Percentiles rank a stretch among this genome's conserved stretches.
Evolutionary conservation across 495 filamentous ascomycete species (phyloP).

Genomic region (Talaromyces adpressus): DNA sequence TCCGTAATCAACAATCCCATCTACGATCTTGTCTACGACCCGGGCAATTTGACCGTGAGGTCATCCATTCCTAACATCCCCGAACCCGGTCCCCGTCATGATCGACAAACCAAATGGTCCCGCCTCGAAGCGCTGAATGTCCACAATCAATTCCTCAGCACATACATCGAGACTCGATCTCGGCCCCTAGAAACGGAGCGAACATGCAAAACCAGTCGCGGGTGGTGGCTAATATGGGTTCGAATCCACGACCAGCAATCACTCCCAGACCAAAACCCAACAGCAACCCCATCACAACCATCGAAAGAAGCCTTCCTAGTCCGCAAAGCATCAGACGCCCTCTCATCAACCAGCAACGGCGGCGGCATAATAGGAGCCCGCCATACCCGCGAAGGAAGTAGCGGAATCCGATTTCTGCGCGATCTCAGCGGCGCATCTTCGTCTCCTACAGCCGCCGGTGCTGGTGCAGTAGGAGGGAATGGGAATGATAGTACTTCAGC

Average conservation of each 20-base stretch:
- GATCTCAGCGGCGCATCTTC: conserved; percentile 37
- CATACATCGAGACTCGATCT: conserved; percentile 55
- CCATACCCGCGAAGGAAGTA: conserved; percentile 28
- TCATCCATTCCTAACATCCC: conserved; percentile 91
- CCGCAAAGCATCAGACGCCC: conserved; percentile 65
- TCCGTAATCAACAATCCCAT: conserved; percentile 45
- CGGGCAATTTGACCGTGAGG: conserved; percentile 64
- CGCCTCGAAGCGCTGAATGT: conserved; percentile 86
- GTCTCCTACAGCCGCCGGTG: not conserved
- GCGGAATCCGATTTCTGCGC: conserved; percentile 41
- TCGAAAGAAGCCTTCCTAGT: conserved; percentile 73
- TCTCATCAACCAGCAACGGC: conserved; percentile 12
- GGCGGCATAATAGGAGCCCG: not conserved
- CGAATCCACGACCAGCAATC: conserved; percentile 44
- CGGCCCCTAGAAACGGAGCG: conserved; percentile 62
- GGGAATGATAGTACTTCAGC: conserved; percentile 46
- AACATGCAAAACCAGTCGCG: conserved; percentile 84
- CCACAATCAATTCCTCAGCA: conserved; percentile 76
- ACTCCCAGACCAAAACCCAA: conserved; percentile 12
- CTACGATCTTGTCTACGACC: conserved; percentile 84
- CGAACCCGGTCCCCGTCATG: conserved; percentile 31
- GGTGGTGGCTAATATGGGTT: conserved; percentile 98
- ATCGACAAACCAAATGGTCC: conserved; percentile 46
- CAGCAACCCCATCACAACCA: conserved; percentile 4
- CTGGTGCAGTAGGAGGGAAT: conserved; percentile 14